These are phyloP conservation scores for Paxillus ammoniavirescens DNA, from an alignment of 768 basidiomycete genomes.

Conservation along the genomic window DNA sequence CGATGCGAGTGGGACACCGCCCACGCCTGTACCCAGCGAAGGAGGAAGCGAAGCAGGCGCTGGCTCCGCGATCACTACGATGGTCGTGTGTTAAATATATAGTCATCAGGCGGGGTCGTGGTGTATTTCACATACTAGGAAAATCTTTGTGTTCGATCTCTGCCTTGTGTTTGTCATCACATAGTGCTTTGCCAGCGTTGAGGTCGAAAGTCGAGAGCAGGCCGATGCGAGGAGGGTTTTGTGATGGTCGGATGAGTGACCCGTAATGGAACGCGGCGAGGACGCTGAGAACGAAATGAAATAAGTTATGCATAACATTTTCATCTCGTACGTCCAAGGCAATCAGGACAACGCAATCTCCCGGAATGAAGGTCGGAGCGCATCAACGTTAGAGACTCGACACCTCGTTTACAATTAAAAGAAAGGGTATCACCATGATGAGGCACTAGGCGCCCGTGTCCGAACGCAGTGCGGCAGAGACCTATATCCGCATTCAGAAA, in stretches of 20 bases:
- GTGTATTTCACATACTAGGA: conserved; percentile 21
- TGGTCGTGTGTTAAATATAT: neutral
- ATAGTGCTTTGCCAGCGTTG: conserved; percentile 44
- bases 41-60: conserved; percentile 38
- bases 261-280: conserved; percentile 71
- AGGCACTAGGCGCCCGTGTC: no score
- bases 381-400: neutral
- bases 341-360: conserved; percentile 4
- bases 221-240: conserved; percentile 67
- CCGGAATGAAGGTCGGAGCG: neutral
- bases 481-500: neutral
- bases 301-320: conserved; percentile 1
- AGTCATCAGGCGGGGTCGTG: neutral
- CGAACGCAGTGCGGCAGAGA: neutral
- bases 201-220: conserved; percentile 67
- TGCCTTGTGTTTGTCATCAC: conserved; percentile 35
- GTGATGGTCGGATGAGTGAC: conserved; percentile 64
- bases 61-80: conserved; percentile 37
- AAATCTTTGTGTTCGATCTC: conserved; percentile 26
- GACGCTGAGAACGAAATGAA: conserved; percentile 41
- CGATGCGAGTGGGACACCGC: conserved; percentile 29
- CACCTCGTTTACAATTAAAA: neutral
- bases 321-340: conserved; percentile 14
- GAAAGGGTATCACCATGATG: no score
- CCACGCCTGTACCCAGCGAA: conserved; percentile 21